Base-by-base conservation (phyloP, 2,329 filamentous ascomycete genomes). In the Exophiala sideris region DNA sequence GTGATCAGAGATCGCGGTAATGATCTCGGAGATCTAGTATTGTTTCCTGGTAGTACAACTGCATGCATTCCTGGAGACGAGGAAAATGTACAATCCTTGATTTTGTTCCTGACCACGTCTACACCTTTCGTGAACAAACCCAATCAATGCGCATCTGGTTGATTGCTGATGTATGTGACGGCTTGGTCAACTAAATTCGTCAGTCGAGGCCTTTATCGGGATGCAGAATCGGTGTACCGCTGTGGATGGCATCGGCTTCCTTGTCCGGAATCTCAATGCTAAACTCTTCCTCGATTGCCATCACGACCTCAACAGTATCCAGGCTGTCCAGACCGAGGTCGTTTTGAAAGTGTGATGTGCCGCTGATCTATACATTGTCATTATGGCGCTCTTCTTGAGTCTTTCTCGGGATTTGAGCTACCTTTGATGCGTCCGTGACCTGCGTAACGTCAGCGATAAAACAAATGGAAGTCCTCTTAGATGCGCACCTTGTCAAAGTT, bases 231-330 rank as follows among this genome's bases (percentile, higher is more conserved):
- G 18, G 77, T 89, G 66, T 87, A 95, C 91, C 86, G 69, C 90
- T 95, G 83, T 94, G 90, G 74, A 96, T 95, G 63, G 82, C 80
- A 74, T 96, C 91, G 64, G 91, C 91, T 71, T 96, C 90, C 84
- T 96, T 96, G 79, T 96, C 91, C 66, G 91, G 91, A 68, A 96
- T 96, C 83, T 96, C 91, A 73, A 96, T 94, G 87, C 90, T 87
- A 76, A 87, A 87, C 70, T 87, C 84, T 84, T 99, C 94, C 83
- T 99, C 94, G 76, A 99, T 97, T 64, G 94, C 94, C 94, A 99
- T 99, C 67, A 99, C 94, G 64, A 99, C 94, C 82, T 99, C 94
- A 62, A 99, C 94, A 61, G 94, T 96, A 75, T 99, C 94, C 74
- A 99, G 83, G 77, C 88, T 95, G 80, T 99, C 94, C 68, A 99